phyloP scores from a whole-genome alignment of 352 stramenopile genomes.

The Phytophthora megakarya region DNA sequence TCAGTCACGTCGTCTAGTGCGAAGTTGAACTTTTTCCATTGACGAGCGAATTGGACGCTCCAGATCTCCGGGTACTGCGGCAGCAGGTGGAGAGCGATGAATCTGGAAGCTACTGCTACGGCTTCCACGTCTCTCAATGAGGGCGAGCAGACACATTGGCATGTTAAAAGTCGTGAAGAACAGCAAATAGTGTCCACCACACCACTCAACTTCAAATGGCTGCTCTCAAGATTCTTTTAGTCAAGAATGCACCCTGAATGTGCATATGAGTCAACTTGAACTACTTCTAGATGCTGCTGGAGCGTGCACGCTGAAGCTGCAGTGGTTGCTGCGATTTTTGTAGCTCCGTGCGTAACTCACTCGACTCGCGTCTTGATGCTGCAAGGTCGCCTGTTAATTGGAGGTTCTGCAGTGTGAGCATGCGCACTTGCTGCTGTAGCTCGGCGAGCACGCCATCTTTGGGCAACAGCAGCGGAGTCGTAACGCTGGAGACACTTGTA shows the following conservation, averaged over 20 bases:
- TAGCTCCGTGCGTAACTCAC: constrained; percentile 56
- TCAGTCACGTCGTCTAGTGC: constrained; percentile 26
- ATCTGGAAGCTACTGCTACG: constrained; percentile 42
- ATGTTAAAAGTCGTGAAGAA: constrained; percentile 11
- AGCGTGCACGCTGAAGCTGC: constrained; percentile 49
- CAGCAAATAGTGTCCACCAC: constrained; percentile 17
- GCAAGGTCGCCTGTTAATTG: constrained; percentile 57
- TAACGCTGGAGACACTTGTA: background rate
- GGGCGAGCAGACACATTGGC: constrained; percentile 10
- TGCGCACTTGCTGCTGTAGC: constrained; percentile 64
- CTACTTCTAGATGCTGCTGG: constrained; percentile 34
- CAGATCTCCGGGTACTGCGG: constrained; percentile 55
- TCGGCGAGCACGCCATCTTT: constrained; percentile 44
- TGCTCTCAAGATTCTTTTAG: constrained; percentile 10
- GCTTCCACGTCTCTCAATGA: constrained; percentile 56
- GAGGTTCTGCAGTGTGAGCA: constrained; percentile 69
- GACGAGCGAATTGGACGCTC: constrained; percentile 50
- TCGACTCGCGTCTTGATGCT: constrained; percentile 57
- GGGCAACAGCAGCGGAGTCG: constrained; percentile 18
- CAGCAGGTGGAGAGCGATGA: constrained; percentile 45
- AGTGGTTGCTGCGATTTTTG: constrained; percentile 49
- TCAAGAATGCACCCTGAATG: background rate
- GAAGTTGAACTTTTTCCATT: constrained; percentile 65
- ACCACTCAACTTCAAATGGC: constrained; percentile 33
- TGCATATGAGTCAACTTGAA: constrained; percentile 3